Base-by-base conservation (phyloP, 2,329 filamentous ascomycete species). In the Sporothrix globosa region DNA sequence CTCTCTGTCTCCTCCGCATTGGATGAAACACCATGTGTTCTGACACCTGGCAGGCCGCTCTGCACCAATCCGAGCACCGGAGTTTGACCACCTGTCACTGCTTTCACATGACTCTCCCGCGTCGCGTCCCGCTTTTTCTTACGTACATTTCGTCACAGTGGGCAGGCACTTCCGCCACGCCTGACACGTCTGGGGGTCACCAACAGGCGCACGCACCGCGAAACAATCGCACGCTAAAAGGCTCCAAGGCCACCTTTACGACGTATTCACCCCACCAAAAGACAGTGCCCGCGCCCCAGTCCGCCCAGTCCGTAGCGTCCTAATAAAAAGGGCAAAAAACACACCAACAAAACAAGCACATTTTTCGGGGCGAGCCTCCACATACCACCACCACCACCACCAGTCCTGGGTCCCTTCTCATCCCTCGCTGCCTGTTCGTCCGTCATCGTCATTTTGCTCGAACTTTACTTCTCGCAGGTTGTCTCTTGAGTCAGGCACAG, bases 71-170 rank as follows among this genome's bases (percentile, higher is more conserved):
- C n/a, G 24, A 11, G 52, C 21, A 54, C 52, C n/a, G 58, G 11
- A 21, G 21, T 27, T 34, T 50, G 41, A n/a, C 44, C 41, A 24
- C 63, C 67, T 30, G 68, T 13, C 56, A 48, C 34, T 19, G 52
- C 66, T 30, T 46, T 68, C 66, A 68, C 52, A 66, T 70, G 68
- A 70, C 68, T 66, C 69, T 63, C 63, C 63, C 46, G 63, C 63
- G 46, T 46, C 61, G 50, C 27, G 54, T 65, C 69, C 66, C 66
- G 69, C 66, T 65, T 71, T 71, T 68, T 66, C 63, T 53, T 60
- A 48, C 63, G 63, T 63, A 67, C 34, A 34, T 34, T 67, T 56
- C 41, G 52, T 70, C 61, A 50, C 56, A 30, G 39, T 27, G 39
- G 21, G 39, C 39, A 46, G 39, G 58, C 56, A 19, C 13, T 21